Evolutionary conservation across 2,329 filamentous ascomycete species (phyloP).

Genomic region (Chrysoporthe austroafricana): DNA sequence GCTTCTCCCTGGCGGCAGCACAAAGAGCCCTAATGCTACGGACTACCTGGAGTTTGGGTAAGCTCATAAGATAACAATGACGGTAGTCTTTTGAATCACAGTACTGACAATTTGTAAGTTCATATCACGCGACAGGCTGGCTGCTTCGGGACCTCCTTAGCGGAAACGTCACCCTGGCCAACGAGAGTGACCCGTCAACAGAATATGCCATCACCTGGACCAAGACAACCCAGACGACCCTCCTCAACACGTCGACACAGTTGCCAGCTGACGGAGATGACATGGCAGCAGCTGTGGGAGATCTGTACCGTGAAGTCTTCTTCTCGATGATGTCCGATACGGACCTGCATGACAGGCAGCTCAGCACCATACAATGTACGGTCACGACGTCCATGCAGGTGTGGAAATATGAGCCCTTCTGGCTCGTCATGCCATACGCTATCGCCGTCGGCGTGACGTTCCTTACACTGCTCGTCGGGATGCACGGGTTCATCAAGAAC

Average conservation of each 20-base stretch:
- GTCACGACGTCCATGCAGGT: constrained; percentile 21
- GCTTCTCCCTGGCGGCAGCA: constrained; percentile 20
- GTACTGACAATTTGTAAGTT: constrained; percentile 5
- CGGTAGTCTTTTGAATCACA: not conserved
- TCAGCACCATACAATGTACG: constrained; percentile 9
- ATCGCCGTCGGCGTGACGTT: constrained; percentile 25
- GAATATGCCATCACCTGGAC: constrained; percentile 19
- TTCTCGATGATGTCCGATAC: constrained; percentile 27
- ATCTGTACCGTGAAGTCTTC: constrained; percentile 24
- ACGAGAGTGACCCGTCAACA: constrained; percentile 18
- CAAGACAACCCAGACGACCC: constrained; percentile 16
- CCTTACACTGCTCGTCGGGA: constrained; percentile 21
- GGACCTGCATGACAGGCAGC: constrained; percentile 20
- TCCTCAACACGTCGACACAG: constrained; percentile 19
- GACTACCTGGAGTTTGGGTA: constrained; percentile 28
- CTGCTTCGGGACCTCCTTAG: constrained; percentile 24
- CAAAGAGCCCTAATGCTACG: constrained; percentile 17
- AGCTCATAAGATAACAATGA: not conserved
- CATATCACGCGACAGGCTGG: constrained; percentile 27
- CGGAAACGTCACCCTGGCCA: constrained; percentile 25
- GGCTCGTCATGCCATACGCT: constrained; percentile 28
- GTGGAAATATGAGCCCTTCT: constrained; percentile 29
- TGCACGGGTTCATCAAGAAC: constrained; percentile 24
- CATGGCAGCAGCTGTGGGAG: constrained; percentile 17
- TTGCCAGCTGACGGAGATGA: constrained; percentile 16